Evolutionary conservation across 345 rosid species (phyloP), one percentile per base, ranked within the genome.

Genomic region (Eucalyptus leucophloia): DNA sequence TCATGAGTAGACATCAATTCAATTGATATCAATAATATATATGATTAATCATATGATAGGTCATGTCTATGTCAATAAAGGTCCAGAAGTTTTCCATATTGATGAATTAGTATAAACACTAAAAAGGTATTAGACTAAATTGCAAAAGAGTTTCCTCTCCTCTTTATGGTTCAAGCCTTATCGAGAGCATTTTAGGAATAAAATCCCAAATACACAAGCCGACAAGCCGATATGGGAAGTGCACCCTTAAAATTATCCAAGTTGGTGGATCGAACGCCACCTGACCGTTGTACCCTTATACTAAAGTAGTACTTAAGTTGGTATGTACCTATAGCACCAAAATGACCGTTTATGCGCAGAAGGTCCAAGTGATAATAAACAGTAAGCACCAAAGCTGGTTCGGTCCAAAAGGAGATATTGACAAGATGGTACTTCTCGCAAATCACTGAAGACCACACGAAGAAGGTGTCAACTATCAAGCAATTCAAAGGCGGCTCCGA

Each of bases 341-440:
- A 96, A 90, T 97, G 99, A 42, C 97, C 95, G 93, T 96, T 92
- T 26, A 21, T 67, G 88, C 94, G 91, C 17, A 97, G 95, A 45
- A 96, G 96, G 91, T 97, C 96, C 94, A 95, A 50, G 89, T 96
- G 98, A 67, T 96, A 93, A 88, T 96, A 96, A 13, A 96, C 92
- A 34, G 94, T 89, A 16, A 95, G 92, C 30, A 95, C 98, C 87
- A 96, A 86, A 89, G 98, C 98, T 83, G 98, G 94, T 91, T 97
- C 97, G 7, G 98, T 96, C 98, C 99, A 97, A 89, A 95, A 96
- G 6, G 99, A 96, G 56, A 97, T 93, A 90, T 93, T 89, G 32
- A 96, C 91, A 90, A 96, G 93, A 12, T 95, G 93, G 40, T 93
- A 93, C 90, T 95, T 97, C 87, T 88, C 92, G 1, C 98, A 96